Conservation (phyloP, 257 asterid genomes). For the Solanum chiquidenum region DNA sequence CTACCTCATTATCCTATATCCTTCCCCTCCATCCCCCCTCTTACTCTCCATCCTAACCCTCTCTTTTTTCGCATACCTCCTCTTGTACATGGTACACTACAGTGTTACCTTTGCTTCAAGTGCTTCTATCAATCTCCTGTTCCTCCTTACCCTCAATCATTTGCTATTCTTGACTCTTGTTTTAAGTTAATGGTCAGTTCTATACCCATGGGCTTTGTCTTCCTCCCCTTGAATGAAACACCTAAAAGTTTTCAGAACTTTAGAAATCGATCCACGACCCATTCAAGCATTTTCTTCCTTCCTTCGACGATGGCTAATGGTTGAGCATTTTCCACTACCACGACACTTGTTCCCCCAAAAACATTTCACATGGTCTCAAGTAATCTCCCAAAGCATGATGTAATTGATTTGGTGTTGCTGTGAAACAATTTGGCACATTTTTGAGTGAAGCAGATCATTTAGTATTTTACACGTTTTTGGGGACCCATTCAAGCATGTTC, state of each 20-base stretch:
- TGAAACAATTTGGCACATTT: neutral
- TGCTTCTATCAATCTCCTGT: neutral
- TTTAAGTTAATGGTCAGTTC: neutral
- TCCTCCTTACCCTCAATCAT: neutral
- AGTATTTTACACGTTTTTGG: neutral
- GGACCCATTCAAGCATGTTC: neutral
- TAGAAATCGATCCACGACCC: neutral
- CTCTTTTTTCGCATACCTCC: neutral
- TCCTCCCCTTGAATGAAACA: neutral
- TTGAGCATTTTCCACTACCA: neutral
- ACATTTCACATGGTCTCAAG: neutral
- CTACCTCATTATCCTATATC: neutral
- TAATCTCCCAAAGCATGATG: neutral
- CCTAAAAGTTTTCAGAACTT: neutral
- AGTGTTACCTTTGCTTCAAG: neutral
- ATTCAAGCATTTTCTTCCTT: neutral
- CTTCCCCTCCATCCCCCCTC: neutral
- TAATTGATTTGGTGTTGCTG: neutral
- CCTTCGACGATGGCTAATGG: neutral
- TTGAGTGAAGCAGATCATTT: neutral
- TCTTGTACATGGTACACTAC: neutral
- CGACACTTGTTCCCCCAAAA: neutral
- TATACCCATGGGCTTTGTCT: neutral
- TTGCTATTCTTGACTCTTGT: neutral
- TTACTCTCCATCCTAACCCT: neutral